Percentiles rank a stretch among this genome's conserved stretches.
Evolutionary conservation across 2,329 filamentous ascomycete genomes (phyloP).

Genomic region (Aspergillus oerlinghausenensis): DNA sequence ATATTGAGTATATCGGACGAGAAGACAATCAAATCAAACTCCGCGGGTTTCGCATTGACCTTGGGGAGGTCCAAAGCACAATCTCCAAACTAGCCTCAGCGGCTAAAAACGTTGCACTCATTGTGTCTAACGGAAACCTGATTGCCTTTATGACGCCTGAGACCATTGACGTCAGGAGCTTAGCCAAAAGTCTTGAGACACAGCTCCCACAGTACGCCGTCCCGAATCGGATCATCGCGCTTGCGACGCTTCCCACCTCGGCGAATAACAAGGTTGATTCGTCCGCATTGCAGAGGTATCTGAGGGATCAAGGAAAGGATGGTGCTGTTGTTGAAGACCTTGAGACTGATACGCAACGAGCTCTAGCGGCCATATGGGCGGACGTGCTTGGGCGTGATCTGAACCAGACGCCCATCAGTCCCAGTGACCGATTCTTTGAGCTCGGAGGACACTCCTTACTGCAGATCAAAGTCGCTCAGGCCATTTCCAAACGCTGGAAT

Average conservation of each 20-base stretch:
- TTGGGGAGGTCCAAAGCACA: background rate
- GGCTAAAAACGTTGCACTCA: background rate
- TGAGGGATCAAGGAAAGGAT: background rate
- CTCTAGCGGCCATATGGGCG: conserved; percentile 1
- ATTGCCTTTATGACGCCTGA: background rate
- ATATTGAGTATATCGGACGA: background rate
- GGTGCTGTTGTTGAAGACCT: background rate
- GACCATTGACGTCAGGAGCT: background rate
- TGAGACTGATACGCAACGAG: background rate
- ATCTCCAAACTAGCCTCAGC: background rate
- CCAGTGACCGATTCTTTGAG: conserved; percentile 6
- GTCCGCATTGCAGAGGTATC: background rate
- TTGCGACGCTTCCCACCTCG: background rate
- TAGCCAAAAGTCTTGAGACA: background rate
- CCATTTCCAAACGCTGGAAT: background rate
- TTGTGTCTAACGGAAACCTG: background rate
- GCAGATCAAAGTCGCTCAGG: conserved; percentile 8
- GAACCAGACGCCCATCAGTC: background rate
- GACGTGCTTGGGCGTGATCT: conserved; percentile 1
- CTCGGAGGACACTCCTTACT: conserved; percentile 15
- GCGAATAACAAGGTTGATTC: background rate
- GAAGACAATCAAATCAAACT: background rate
- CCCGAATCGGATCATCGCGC: background rate
- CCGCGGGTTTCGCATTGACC: background rate
- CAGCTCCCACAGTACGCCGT: background rate